phyloP scores from a whole-genome alignment of 345 rosid genomes.

The Passiflora organensis region DNA sequence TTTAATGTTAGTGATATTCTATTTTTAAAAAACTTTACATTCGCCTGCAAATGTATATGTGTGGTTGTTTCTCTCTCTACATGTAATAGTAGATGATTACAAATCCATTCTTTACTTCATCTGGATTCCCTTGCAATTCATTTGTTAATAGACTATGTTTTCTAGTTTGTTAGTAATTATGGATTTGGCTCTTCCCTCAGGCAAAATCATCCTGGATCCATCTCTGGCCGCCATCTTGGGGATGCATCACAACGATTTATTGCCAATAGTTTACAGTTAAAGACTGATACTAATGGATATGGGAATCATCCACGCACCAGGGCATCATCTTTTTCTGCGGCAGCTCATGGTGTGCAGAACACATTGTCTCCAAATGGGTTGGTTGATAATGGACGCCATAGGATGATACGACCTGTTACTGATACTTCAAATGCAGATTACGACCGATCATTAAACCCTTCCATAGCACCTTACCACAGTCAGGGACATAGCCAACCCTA shows the following conservation, averaged over 20 bases:
- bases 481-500: slow-evolving; percentile 14
- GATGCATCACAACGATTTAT: slow-evolving; percentile 69
- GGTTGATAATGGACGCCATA: slow-evolving; percentile 11
- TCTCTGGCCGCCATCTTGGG: slow-evolving; percentile 62
- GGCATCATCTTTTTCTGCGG: slow-evolving; percentile 24
- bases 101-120: not conserved
- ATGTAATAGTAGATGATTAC: too few relatives aligned
- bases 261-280: slow-evolving; percentile 50
- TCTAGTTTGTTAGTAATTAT: not conserved
- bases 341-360: slow-evolving; percentile 8
- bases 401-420: slow-evolving; percentile 18
- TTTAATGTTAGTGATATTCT: too few relatives aligned
- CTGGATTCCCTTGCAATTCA: not conserved
- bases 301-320: slow-evolving; percentile 30
- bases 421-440: slow-evolving; percentile 20
- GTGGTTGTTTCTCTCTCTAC: too few relatives aligned
- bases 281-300: slow-evolving; percentile 23
- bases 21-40: too few relatives aligned
- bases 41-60: too few relatives aligned
- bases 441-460: slow-evolving; percentile 7
- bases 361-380: slow-evolving; percentile 22
- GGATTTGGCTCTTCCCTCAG: slow-evolving; percentile 34
- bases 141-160: not conserved
- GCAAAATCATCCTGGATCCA: slow-evolving; percentile 50
- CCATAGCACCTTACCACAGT: slow-evolving; percentile 16